Evolutionary conservation across 1,284 basidiomycete species (phyloP).

Genomic region (Kwoniella shivajii): DNA sequence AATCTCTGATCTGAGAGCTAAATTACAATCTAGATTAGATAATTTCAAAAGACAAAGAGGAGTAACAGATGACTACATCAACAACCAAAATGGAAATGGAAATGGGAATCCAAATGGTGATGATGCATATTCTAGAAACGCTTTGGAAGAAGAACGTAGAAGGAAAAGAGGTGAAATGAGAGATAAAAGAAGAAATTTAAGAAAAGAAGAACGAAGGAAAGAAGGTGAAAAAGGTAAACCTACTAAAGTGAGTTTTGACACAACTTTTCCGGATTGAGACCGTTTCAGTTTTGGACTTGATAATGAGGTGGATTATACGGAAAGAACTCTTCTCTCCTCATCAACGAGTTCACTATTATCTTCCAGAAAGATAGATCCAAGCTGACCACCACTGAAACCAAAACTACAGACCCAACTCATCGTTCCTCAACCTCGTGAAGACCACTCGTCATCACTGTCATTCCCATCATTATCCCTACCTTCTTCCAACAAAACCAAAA

Average conservation of each 20-base stretch:
- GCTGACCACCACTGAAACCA: too few relatives aligned
- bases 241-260: conserved; percentile 41
- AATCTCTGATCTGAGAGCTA: conserved; percentile 72
- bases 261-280: too few relatives aligned
- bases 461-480: conserved; percentile 66
- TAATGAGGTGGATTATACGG: too few relatives aligned
- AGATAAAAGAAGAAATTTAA: conserved; percentile 78
- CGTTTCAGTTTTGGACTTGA: too few relatives aligned
- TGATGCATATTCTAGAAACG: conserved; percentile 63
- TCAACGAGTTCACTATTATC: too few relatives aligned
- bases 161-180: conserved; percentile 74
- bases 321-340: too few relatives aligned
- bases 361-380: too few relatives aligned
- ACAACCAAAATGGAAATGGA: too few relatives aligned
- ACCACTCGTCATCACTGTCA: conserved; percentile 57
- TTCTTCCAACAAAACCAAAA: conserved; percentile 56
- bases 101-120: conserved; percentile 30
- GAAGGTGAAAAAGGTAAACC: conserved; percentile 42
- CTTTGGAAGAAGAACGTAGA: conserved; percentile 75
- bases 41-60: conserved; percentile 61
- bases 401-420: conserved; percentile 76
- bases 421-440: conserved; percentile 56
- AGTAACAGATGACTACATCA: conserved; percentile 48
- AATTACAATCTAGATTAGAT: conserved; percentile 75
- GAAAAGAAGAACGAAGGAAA: conserved; percentile 72